Evolutionary conservation across 1,284 basidiomycete species (phyloP).

Genomic region (Ganoderma resinaceum): DNA sequence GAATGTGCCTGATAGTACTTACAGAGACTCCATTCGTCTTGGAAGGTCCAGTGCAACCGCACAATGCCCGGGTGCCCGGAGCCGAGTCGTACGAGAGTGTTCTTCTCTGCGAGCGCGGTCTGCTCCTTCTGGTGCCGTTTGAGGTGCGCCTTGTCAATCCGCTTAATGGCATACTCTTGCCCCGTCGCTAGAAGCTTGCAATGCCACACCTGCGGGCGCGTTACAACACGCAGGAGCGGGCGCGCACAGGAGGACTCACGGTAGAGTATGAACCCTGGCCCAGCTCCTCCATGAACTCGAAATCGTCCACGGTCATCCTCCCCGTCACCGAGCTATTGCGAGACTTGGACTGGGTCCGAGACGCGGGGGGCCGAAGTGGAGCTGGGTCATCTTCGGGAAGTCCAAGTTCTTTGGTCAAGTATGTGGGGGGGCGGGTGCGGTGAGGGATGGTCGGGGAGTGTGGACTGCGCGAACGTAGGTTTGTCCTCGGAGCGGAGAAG

Average conservation of each 20-base stretch:
- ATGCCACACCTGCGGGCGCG: conserved; percentile 59
- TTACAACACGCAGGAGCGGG: conserved; percentile 29
- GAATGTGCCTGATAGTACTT: conserved; percentile 42
- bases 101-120: conserved; percentile 71
- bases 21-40: conserved; percentile 87
- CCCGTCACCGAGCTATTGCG: conserved; percentile 56
- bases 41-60: conserved; percentile 83
- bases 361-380: conserved; percentile 39
- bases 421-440: conserved; percentile 57
- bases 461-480: conserved; percentile 56
- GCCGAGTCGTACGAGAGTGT: conserved; percentile 66
- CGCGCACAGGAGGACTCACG: conserved; percentile 47
- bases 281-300: conserved; percentile 71
- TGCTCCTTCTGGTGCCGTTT: conserved; percentile 70
- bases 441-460: conserved; percentile 54
- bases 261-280: conserved; percentile 87
- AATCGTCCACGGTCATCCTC: conserved; percentile 59
- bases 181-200: conserved; percentile 63
- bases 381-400: conserved; percentile 45
- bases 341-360: conserved; percentile 48
- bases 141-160: conserved; percentile 79
- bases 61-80: conserved; percentile 85
- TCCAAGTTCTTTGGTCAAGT: conserved; percentile 67
- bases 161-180: conserved; percentile 77
- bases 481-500: conserved; percentile 64